Percentiles rank a stretch among this genome's conserved stretches.
These are phyloP conservation scores for Talaromyces thailandensis DNA, from an alignment of 495 filamentous ascomycete genomes.

Conservation along the genomic window DNA sequence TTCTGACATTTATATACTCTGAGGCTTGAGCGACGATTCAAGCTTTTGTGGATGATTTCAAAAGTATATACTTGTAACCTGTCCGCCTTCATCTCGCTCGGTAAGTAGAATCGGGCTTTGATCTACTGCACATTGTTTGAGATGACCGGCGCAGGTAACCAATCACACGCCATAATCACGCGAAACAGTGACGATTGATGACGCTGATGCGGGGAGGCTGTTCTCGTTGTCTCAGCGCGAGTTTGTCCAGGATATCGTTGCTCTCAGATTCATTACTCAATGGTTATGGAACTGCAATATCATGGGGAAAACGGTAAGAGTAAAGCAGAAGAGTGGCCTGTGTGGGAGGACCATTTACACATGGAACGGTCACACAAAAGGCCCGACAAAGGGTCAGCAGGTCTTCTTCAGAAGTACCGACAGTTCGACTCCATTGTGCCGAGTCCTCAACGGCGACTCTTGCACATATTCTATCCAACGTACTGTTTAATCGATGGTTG, in stretches of 20 bases:
- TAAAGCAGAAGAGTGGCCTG: not conserved
- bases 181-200: not conserved
- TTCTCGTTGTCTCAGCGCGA: not conserved
- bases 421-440: not conserved
- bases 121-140: not conserved
- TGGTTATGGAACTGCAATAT: not conserved
- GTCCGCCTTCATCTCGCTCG: not conserved
- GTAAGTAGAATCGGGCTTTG: not conserved
- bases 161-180: not conserved
- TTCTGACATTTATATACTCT: not conserved
- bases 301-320: not conserved
- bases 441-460: not conserved
- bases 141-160: not conserved
- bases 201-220: constrained; percentile 1
- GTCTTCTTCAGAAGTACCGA: not conserved
- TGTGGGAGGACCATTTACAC: too few relatives aligned
- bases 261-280: not conserved
- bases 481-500: too few relatives aligned
- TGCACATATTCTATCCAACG: too few relatives aligned
- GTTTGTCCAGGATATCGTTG: not conserved
- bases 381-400: not conserved
- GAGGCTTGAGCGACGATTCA: not conserved
- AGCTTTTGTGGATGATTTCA: not conserved
- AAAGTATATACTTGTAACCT: not conserved
- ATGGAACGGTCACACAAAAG: not conserved